Base-by-base conservation (phyloP, 768 basidiomycete genomes). In the Trametes sanguinea region DNA sequence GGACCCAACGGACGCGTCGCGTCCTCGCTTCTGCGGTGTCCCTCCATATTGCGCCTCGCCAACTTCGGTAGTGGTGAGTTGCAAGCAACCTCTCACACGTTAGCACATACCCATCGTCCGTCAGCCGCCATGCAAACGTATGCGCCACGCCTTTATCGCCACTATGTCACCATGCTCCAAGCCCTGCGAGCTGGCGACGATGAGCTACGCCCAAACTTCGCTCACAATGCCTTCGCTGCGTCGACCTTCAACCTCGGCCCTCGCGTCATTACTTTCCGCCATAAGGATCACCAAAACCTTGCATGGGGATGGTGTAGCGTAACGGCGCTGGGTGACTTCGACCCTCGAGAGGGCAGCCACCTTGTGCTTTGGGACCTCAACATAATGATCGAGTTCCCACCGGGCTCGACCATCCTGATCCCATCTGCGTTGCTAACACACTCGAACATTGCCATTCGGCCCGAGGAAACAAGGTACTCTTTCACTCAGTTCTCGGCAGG, bases 221-320 rank as follows among this genome's bases (percentile, higher is more conserved):
- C 30, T 2, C 64, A 72, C n/a, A 73, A 71, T 3, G 42, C 75
- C 0, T 78, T 73, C 29, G 74, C 0, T 50, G 67, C 0, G 37
- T n/a, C 54, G 0, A 73, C 69, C 0, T 74, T 78, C 65, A 77
- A 79, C 54, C 68, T 76, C 14, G 73, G 74, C 1, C 57, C 57
- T 0, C 52, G 56, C 0, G 67, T 66, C 0, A 46, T 68, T 1
- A 70, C 69, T 0, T 33, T 42, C 0, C 48, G 61, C 0, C 77
- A 76, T 17, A 63, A 63, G 0, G 76, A 80, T 45, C 50, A 27
- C 29, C 54, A 48, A 5, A 80, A 80, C 46, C 55, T 73, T 0
- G 65, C 75, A 0, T 69, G 62, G 37, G 75, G 76, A 0, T 69
- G 71, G 66, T 80, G 76, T 48, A 67, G 67, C 0, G 74, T 79